Evolutionary conservation across 768 basidiomycete species (phyloP), one percentile per base, ranked within the genome.

Genomic region (Russula vinacea): DNA sequence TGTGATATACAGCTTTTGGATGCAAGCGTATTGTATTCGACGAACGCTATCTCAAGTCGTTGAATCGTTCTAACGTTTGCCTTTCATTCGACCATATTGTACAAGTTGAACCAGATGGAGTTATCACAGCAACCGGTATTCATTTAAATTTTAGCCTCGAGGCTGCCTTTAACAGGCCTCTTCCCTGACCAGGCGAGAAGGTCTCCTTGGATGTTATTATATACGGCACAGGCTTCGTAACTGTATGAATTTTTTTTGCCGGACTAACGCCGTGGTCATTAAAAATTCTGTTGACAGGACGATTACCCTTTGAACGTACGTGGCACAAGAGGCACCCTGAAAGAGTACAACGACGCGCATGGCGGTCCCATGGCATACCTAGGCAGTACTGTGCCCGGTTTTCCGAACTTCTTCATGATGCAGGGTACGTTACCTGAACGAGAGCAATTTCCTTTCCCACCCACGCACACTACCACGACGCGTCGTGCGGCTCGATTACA

Each of bases 11-110:
- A 84, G 83, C 79, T 45, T 76, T 80, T 19, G 86, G 85, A 33
- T 87, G 85, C 72, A 86, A 83, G 73, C 79, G 86, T 45, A 79
- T 86, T 26, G 80, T 87, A 22, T 77, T 81, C 62, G 83, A 88
- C 69, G 81, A 82, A 3, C 79, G 79, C 33, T 87, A 85, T 70
- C 78, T 88, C 17, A 70, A 78, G 13, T 76, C 78, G 24, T 72
- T 87, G 57, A 73, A 81, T 56, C 75, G 74, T 53, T 76, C 81
- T 1, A 87, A 88, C 70, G 80, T 87, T 42, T 73, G 73, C 42
- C 66, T 87, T 40, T 72, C 70, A 29, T 84, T 65, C 80, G 80
- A 81, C 80, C 37, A 71, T 65, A 82, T 85, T 53, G 76, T 78
- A 37, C 70, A 71, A 3, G 71, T 85, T 40, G 79, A 79, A 8